A percentile compares a stretch with the other conserved stretches of the same genome.
Conservation (phyloP, 2,329 filamentous ascomycete genomes). For the Verticillium longisporum region DNA sequence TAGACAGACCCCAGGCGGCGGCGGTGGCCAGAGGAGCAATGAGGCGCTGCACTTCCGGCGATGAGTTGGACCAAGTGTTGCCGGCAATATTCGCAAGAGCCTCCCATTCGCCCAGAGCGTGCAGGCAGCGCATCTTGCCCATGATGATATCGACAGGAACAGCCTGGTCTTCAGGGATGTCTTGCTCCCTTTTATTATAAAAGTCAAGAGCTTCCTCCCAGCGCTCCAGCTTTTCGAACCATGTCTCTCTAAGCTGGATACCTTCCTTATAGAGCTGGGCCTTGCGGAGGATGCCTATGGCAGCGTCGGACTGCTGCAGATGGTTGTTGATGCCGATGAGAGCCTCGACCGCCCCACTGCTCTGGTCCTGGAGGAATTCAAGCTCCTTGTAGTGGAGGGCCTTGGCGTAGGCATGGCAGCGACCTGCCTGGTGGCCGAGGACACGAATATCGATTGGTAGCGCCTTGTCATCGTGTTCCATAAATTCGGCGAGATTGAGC, state of each 20-base stretch:
- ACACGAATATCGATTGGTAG: conserved; percentile 95
- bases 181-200: conserved; percentile 78
- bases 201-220: conserved; percentile 96
- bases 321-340: conserved; percentile 99
- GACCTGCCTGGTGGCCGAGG: conserved; percentile 87
- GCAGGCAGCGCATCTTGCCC: conserved; percentile 98
- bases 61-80: conserved; percentile 89
- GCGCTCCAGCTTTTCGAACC: conserved; percentile 96
- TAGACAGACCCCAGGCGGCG: conserved; percentile 90
- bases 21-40: conserved; percentile 93
- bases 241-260: conserved; percentile 93
- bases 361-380: conserved; percentile 96
- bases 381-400: conserved; percentile 98
- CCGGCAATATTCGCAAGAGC: conserved; percentile 81
- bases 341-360: conserved; percentile 89
- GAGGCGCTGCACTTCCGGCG: conserved; percentile 76
- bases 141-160: conserved; percentile 89
- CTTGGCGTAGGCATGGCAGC: conserved; percentile 97
- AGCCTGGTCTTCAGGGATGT: conserved; percentile 50
- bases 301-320: conserved; percentile 94
- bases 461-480: conserved; percentile 99
- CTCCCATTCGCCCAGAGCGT: conserved; percentile 97
- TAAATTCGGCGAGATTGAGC: conserved; percentile 95
- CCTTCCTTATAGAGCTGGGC: conserved; percentile 90
- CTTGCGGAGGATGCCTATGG: conserved; percentile 94